A percentile compares a stretch with the other conserved stretches of the same genome.
These are phyloP conservation scores for Hammondia hammondi DNA, from an alignment of 169 alveolate genomes.

Conservation along the genomic window DNA sequence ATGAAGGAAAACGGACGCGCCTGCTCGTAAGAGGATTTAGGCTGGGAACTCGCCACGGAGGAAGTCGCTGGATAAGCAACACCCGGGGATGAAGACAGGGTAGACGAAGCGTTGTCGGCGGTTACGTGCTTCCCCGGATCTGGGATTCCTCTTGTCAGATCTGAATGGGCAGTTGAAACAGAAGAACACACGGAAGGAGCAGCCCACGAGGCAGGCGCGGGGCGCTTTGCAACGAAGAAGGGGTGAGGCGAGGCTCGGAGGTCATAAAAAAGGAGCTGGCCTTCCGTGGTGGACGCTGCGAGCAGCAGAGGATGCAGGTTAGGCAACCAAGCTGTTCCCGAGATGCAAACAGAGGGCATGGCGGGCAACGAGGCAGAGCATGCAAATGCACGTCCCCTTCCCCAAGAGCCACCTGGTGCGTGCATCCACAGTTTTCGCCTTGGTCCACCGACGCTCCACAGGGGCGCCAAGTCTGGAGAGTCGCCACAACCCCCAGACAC, in stretches of 20 bases:
- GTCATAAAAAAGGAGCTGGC: conserved; percentile 45
- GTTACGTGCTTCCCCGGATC: neutral
- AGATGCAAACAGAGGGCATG: neutral
- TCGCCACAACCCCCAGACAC: too few relatives aligned
- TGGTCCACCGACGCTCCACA: neutral
- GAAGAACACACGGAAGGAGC: too few relatives aligned
- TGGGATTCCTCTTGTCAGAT: too few relatives aligned
- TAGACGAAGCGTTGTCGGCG: neutral
- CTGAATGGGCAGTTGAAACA: too few relatives aligned
- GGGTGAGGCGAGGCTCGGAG: conserved; percentile 51
- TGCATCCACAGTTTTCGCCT: neutral
- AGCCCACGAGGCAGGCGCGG: neutral
- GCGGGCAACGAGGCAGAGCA: neutral
- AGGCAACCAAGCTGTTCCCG: conserved; percentile 50
- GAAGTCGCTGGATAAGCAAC: neutral
- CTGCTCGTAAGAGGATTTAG: neutral
- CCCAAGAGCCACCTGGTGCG: neutral
- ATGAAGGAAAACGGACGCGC: neutral
- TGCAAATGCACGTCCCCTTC: neutral
- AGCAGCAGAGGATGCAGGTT: conserved; percentile 41
- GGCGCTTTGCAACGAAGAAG: neutral
- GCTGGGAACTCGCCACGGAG: neutral
- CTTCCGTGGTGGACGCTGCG: conserved; percentile 21
- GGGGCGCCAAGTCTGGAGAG: too few relatives aligned
- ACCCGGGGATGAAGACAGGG: neutral